Evolutionary conservation across 2,329 filamentous ascomycete genomes (phyloP).

Genomic region (Aotearoamyces nothofagi): DNA sequence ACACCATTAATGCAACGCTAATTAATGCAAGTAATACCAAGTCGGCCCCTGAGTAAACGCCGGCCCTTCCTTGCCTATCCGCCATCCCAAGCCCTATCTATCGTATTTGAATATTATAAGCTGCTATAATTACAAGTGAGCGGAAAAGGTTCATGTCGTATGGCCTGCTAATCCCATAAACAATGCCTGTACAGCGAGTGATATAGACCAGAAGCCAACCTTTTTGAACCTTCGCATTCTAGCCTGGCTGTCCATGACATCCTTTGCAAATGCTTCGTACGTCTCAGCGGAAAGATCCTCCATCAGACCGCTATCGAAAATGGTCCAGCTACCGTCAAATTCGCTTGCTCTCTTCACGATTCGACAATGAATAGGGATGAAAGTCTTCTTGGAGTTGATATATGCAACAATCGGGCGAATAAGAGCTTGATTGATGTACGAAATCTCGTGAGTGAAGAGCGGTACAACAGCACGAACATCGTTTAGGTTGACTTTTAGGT

Average conservation of each 20-base stretch:
- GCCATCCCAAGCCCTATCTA: too few relatives aligned
- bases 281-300: slow-evolving; percentile 87
- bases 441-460: slow-evolving; percentile 80
- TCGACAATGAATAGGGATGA: slow-evolving; percentile 88
- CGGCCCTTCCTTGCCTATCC: too few relatives aligned
- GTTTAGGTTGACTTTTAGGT: slow-evolving; percentile 88
- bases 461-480: slow-evolving; percentile 88
- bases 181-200: slow-evolving; percentile 80
- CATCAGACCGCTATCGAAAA: slow-evolving; percentile 88
- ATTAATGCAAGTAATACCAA: too few relatives aligned
- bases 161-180: slow-evolving; percentile 92
- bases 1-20: too few relatives aligned
- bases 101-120: too few relatives aligned
- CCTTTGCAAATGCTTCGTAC: slow-evolving; percentile 83
- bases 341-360: slow-evolving; percentile 81
- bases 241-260: slow-evolving; percentile 80
- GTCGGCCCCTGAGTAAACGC: too few relatives aligned
- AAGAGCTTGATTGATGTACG: slow-evolving; percentile 90
- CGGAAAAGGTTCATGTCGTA: slow-evolving; percentile 37
- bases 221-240: slow-evolving; percentile 81
- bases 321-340: slow-evolving; percentile 90
- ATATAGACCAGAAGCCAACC: slow-evolving; percentile 91
- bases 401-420: slow-evolving; percentile 95
- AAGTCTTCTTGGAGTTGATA: slow-evolving; percentile 89
- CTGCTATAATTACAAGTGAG: too few relatives aligned